Evolutionary conservation across 1,284 basidiomycete genomes (phyloP).

Genomic region (Pseudozyma tsukubaensis): DNA sequence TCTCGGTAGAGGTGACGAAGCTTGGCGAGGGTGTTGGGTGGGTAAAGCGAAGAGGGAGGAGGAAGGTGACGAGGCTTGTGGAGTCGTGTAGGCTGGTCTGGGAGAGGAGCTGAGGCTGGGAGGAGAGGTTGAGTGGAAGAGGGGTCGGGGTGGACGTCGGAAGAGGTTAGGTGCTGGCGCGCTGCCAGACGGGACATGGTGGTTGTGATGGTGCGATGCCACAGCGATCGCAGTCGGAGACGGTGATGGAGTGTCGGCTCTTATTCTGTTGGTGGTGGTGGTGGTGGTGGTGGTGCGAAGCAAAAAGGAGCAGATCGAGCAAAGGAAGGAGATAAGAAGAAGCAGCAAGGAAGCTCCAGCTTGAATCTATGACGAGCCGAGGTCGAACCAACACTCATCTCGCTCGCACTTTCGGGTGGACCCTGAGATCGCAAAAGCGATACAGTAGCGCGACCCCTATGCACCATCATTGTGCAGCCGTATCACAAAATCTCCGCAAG

Average conservation of each 20-base stretch:
- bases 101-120: conserved; percentile 33
- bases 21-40: conserved; percentile 44
- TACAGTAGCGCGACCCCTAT: too few species aligned
- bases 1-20: conserved; percentile 50
- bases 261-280: neutral
- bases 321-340: neutral
- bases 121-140: conserved; percentile 17
- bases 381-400: too few species aligned
- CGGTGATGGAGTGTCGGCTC: neutral
- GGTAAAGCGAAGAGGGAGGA: neutral
- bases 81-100: conserved; percentile 27
- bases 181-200: conserved; percentile 21
- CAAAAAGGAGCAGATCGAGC: neutral
- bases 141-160: conserved; percentile 39
- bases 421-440: too few species aligned
- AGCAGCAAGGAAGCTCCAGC: too few species aligned
- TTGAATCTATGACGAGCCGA: too few species aligned
- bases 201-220: too few species aligned
- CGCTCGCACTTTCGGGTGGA: too few species aligned
- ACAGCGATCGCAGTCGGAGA: too few species aligned
- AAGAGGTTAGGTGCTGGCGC: conserved; percentile 14
- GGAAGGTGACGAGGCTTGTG: conserved; percentile 53
- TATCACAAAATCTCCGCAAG: too few species aligned
- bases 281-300: neutral
- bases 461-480: too few species aligned